Percentiles rank a stretch among this genome's conserved stretches.
Evolutionary conservation across 1,284 basidiomycete genomes (phyloP).

Genomic region (Acaromyces ingoldii): DNA sequence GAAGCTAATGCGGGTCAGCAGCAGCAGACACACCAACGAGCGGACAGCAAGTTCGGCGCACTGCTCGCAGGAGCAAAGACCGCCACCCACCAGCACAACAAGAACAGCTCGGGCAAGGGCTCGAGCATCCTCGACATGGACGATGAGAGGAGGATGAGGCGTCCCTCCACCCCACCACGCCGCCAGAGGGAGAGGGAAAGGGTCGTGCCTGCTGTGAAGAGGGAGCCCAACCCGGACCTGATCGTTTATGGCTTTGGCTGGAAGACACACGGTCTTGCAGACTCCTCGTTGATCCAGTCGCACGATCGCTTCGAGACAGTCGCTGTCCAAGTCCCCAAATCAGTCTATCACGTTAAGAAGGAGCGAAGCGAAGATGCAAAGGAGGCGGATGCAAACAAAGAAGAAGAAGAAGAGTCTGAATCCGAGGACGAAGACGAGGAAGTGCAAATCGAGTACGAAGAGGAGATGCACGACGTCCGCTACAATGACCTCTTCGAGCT

Average conservation of each 20-base stretch:
- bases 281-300: constrained; percentile 19
- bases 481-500: constrained; percentile 37
- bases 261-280: constrained; percentile 32
- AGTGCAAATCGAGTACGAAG: background rate
- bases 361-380: background rate
- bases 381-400: background rate
- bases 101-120: too few species aligned
- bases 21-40: too few species aligned
- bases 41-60: too few species aligned
- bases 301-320: constrained; percentile 19
- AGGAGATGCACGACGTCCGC: constrained; percentile 6
- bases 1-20: too few species aligned
- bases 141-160: too few species aligned
- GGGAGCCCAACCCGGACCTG: too few species aligned
- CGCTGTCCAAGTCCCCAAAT: background rate
- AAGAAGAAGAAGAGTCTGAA: background rate
- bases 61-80: too few species aligned
- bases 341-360: background rate
- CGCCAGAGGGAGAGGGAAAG: too few species aligned
- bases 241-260: constrained; percentile 34
- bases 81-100: too few species aligned
- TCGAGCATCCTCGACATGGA: too few species aligned
- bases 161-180: too few species aligned
- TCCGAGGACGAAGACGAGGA: background rate
- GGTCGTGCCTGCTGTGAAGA: too few species aligned